Base-by-base conservation (phyloP, 192 early-diverging fungal genomes). In the Coemansia sp. region DNA sequence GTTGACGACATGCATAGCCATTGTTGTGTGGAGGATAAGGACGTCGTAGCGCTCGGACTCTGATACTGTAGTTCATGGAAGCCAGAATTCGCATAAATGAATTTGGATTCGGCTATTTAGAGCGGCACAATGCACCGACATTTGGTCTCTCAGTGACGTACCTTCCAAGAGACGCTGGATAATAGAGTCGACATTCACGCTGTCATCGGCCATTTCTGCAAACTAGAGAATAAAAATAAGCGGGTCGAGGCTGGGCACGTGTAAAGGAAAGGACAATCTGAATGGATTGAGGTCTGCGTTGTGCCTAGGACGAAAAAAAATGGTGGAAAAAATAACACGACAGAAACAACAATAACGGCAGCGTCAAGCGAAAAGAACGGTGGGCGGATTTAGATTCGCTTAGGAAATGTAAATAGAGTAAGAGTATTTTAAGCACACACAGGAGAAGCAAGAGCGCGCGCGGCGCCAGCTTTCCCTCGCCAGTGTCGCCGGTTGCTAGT, bases 141-240 rank as follows among this genome's bases (percentile, higher is more conserved):
- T 30, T 57, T 57, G 7, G 53, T 8, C 30, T 6, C 30, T 57
- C 30, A 32, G 53, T 57, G 53, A 75, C 73, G 42, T 80, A 80
- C 78, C 78, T 80, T 80, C 78, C 60, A 80, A 44, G 33, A 80
- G 78, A 60, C 78, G 78, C 78, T 80, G 78, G 46, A 80, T 80
- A 69, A 80, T 80, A 73, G 78, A 75, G 70, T 80, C 73, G 67
- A 80, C 73, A 67, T 75, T 80, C 67, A 80, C 70, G 58, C 64
- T 66, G 66, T 80, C 78, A 75, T 80, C 78, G 50, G 78, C 74
- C 78, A 80, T 80, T 70, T 64, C 46, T 35, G 42, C 57, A 28
- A 40, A 38, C 21, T 32, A 50, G 52, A 75, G 55, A 53, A 71
- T 21, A 13, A 55, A 33, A 44, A 21, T n/a, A 52, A 14, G 38